Conservation (phyloP, 257 asterid species). For the Penstemon barbatus region DNA sequence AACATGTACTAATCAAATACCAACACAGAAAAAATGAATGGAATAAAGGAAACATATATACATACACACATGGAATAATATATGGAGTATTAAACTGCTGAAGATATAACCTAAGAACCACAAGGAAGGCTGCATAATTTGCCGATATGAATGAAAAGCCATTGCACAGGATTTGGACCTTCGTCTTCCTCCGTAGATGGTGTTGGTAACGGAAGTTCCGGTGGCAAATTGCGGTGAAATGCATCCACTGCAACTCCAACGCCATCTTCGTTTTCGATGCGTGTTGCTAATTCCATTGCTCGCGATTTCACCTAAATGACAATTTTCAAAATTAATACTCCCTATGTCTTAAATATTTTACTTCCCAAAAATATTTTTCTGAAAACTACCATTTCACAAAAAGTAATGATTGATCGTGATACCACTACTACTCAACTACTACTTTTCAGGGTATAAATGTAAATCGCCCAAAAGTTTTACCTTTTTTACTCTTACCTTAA, state of each 20-base stretch:
- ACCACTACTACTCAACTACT: too few species aligned
- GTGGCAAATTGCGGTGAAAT: slow-evolving; percentile 84
- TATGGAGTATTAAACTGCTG: neutral
- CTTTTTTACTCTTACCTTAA: too few species aligned
- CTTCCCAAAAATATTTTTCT: too few species aligned
- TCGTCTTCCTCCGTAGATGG: slow-evolving; percentile 43
- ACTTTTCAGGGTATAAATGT: too few species aligned
- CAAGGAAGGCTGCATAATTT: slow-evolving; percentile 68
- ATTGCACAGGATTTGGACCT: slow-evolving; percentile 63
- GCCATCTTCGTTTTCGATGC: slow-evolving; percentile 79
- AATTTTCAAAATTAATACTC: neutral
- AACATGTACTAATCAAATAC: slow-evolving; percentile 21
- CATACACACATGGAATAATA: slow-evolving; percentile 27
- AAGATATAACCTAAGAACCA: slow-evolving; percentile 32
- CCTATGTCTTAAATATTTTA: too few species aligned
- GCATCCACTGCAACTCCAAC: slow-evolving; percentile 91
- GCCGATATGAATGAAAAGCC: slow-evolving; percentile 82
- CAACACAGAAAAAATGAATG: slow-evolving; percentile 29
- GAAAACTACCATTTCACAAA: too few species aligned
- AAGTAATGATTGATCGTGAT: too few species aligned
- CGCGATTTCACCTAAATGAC: slow-evolving; percentile 71
- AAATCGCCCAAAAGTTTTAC: too few species aligned
- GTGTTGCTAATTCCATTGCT: slow-evolving; percentile 63
- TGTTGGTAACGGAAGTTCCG: slow-evolving; percentile 58
- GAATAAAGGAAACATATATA: slow-evolving; percentile 31